Evolutionary conservation across 768 basidiomycete species (phyloP), one percentile per base, ranked within the genome.

Genomic region (Lanmaoa rubissima): DNA sequence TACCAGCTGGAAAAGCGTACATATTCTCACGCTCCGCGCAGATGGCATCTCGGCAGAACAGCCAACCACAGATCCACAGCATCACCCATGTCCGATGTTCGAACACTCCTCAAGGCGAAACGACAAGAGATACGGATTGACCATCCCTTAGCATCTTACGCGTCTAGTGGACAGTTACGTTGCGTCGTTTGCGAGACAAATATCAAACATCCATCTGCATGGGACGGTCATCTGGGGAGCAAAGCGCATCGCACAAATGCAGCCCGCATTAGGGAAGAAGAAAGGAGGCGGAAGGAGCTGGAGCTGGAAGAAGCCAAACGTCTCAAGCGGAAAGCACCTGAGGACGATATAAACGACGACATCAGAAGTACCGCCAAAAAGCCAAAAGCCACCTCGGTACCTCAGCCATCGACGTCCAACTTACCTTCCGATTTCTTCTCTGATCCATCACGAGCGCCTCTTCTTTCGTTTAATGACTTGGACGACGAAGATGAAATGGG

Each of bases 151-250:
- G 91, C 91, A 7, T 72, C 85, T 4, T 93, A 94, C 67, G 82
- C 73, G 26, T 62, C 81, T 5, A 73, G 74, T 28, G 88, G 90
- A 45, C 86, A 88, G 65, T 76, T 94, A 31, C 82, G 84, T 55
- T 94, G 91, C 63, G 65, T 76, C 5, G 80, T 84, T 26, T 94
- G 91, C 65, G 78, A 78, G 2, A 79, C 75, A 12, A 55, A 72
- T 19, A 78, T 94, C 54, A 93, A 92, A 64, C 84, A 91, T 64
- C 80, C 88, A 4, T 83, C 87, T 26, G 87, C 88, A n/a, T 94
- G 91, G 91, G 85, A 91, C 57, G 90, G 91, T 21, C 91, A 94
- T 72, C 69, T 94, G 19, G 90, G 87, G 13, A 90, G 87, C 74
- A 93, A 93, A 73, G 72, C 72, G 2, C 91, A 94, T 68, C 83